Conservation (phyloP, 176 grass and related monocot species). For the Eragrostis nindensis region DNA sequence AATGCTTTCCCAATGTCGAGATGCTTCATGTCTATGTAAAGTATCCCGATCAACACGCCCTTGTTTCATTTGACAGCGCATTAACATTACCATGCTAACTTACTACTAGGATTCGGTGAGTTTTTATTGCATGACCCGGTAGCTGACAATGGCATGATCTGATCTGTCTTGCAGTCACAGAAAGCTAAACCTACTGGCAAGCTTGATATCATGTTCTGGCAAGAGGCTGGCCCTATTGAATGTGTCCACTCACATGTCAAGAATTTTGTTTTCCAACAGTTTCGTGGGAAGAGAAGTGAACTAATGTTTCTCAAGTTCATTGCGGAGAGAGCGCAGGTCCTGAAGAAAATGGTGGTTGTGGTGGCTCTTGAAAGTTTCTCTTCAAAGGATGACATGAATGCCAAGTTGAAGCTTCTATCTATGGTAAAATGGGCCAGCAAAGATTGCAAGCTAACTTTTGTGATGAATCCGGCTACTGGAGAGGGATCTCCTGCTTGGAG, state of each 20-base stretch:
- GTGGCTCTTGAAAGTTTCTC: neutral
- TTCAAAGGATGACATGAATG: neutral
- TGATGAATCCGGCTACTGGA: neutral
- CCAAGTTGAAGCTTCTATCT: neutral
- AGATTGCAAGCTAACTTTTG: neutral
- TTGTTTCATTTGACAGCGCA: neutral
- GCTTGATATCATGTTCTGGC: neutral
- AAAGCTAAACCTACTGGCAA: no score
- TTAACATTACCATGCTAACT: neutral
- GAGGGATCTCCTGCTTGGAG: no score
- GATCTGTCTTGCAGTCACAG: no score
- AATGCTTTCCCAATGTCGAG: constrained; percentile 34
- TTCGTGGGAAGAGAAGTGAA: neutral
- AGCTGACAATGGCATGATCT: no score
- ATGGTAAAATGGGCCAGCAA: neutral
- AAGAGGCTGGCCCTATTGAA: neutral
- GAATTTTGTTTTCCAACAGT: no score
- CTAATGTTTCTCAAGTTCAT: constrained; percentile 4
- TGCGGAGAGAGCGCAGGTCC: neutral
- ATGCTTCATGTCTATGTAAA: constrained; percentile 1
- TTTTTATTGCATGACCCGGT: neutral
- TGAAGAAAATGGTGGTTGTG: constrained; percentile 8
- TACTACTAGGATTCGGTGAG: neutral
- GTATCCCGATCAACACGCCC: neutral
- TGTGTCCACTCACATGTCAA: neutral